phyloP scores from a whole-genome alignment of 2,329 filamentous ascomycete species.

The Didymella arachidicola region DNA sequence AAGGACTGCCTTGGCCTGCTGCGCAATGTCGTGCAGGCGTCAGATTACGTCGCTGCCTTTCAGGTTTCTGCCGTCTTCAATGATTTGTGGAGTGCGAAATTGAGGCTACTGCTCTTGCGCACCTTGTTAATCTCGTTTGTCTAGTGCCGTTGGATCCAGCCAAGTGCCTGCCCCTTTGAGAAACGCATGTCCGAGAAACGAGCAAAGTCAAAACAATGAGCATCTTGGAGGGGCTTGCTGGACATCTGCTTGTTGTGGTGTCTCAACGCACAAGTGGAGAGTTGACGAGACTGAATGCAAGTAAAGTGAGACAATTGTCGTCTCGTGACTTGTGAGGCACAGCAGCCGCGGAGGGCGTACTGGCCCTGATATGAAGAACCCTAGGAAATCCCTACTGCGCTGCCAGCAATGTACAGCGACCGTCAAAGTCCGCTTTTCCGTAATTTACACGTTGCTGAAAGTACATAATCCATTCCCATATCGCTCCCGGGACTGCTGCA shows the following conservation, averaged over 20 bases:
- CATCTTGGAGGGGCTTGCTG: conserved; percentile 1
- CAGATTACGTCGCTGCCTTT: conserved; percentile 2
- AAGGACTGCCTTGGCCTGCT: conserved; percentile 9
- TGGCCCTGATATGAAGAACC: conserved; percentile 30
- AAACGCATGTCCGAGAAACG: conserved; percentile 10
- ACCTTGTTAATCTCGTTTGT: conserved; percentile 40
- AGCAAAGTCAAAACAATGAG: conserved; percentile 15
- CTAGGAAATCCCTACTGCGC: conserved; percentile 35
- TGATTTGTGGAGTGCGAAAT: conserved; percentile 27
- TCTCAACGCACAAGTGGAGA: conserved; percentile 2
- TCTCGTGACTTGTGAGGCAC: conserved; percentile 39
- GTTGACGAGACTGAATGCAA: conserved; percentile 11
- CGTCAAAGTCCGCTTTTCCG: conserved; percentile 35
- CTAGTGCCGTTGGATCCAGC: conserved; percentile 2
- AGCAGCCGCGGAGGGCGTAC: conserved; percentile 33
- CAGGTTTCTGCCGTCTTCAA: neutral
- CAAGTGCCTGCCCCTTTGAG: conserved; percentile 19
- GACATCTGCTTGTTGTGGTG: conserved; percentile 1
- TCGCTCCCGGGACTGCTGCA: conserved; percentile 41
- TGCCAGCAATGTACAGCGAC: conserved; percentile 37
- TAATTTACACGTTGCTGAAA: conserved; percentile 53
- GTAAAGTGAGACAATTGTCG: conserved; percentile 34
- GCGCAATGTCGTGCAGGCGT: conserved; percentile 15
- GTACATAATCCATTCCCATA: conserved; percentile 45
- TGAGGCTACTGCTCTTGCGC: conserved; percentile 24